Evolutionary conservation across 2,329 filamentous ascomycete genomes (phyloP).

Genomic region (Ceratocystis destructans): DNA sequence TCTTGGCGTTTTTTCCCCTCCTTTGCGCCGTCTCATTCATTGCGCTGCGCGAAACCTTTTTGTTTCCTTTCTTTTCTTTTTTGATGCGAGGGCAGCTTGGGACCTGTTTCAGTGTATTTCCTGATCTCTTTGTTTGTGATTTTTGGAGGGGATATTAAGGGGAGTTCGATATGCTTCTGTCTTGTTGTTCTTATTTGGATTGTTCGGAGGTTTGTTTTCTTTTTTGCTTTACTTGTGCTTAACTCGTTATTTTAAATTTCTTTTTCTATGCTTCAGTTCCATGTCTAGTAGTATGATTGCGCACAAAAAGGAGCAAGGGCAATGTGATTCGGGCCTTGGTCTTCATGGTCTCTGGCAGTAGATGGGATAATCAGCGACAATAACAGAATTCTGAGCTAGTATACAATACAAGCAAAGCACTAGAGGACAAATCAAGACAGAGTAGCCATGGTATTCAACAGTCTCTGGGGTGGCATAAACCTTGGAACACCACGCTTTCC

Average conservation of each 20-base stretch:
- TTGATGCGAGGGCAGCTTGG: background rate
- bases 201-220: background rate
- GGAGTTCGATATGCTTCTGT: constrained; percentile 4
- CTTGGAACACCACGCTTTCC: too few species aligned
- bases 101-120: background rate
- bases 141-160: constrained; percentile 5
- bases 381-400: too few species aligned
- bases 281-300: background rate
- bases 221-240: background rate
- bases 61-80: background rate
- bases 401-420: too few species aligned
- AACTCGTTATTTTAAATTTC: background rate
- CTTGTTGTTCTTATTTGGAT: constrained; percentile 11
- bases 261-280: background rate
- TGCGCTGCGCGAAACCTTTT: background rate
- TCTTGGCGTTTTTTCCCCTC: constrained; percentile 5
- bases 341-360: too few species aligned
- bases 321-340: too few species aligned
- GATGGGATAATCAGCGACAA: too few species aligned
- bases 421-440: too few species aligned
- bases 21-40: background rate
- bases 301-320: too few species aligned
- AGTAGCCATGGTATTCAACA: too few species aligned
- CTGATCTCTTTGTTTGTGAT: background rate
- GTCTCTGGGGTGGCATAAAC: too few species aligned